These are phyloP conservation scores for Peribolospora baueri DNA, from an alignment of 768 basidiomycete species.

Conservation along the genomic window DNA sequence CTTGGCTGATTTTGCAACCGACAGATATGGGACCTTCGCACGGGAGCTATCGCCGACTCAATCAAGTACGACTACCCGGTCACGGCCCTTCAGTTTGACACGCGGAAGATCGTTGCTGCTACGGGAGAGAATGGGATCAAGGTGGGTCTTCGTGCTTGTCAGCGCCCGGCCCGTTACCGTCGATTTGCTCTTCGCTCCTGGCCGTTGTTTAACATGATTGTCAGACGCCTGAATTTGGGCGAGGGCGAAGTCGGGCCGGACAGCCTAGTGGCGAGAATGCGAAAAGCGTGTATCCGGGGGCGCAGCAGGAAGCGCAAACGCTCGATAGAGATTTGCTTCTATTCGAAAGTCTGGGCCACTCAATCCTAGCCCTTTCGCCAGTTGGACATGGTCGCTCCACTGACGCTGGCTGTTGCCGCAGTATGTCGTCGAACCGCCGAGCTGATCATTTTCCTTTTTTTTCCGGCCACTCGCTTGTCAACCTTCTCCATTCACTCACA, in stretches of 20 bases:
- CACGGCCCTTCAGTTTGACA: slow-evolving; percentile 80
- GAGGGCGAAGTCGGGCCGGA: background rate
- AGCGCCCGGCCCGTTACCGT: background rate
- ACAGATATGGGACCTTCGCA: slow-evolving; percentile 91
- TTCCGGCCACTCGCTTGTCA: too few species aligned
- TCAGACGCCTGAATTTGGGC: background rate
- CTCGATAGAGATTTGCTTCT: too few species aligned
- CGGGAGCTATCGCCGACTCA: slow-evolving; percentile 64
- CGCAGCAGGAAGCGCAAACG: too few species aligned
- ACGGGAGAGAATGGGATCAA: slow-evolving; percentile 82
- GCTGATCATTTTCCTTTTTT: too few species aligned
- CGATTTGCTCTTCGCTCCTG: background rate
- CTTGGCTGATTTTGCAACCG: background rate
- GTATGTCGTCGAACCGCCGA: too few species aligned
- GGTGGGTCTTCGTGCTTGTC: slow-evolving; percentile 24
- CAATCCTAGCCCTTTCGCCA: too few species aligned
- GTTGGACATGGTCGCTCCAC: too few species aligned
- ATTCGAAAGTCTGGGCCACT: too few species aligned
- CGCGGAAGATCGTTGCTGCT: slow-evolving; percentile 73
- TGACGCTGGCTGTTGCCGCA: too few species aligned
- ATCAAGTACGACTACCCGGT: slow-evolving; percentile 76
- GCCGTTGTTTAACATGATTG: background rate
- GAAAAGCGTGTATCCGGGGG: too few species aligned
- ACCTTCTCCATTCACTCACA: too few species aligned
- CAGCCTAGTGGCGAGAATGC: too few species aligned